Evolutionary conservation across 2,329 filamentous ascomycete genomes (phyloP).

Genomic region (Diaporthe sp.): DNA sequence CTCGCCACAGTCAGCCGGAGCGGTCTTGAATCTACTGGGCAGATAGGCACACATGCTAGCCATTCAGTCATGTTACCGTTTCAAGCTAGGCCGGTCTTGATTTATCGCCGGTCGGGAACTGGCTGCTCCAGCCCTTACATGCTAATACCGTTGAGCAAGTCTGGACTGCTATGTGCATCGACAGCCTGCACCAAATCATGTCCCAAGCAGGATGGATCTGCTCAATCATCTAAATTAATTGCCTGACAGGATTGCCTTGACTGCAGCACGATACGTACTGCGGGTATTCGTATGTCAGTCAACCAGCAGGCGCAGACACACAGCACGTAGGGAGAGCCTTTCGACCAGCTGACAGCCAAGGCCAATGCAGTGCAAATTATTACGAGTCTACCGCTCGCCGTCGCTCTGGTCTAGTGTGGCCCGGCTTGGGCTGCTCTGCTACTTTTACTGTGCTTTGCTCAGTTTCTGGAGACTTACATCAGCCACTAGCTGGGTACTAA

Average conservation of each 20-base stretch:
- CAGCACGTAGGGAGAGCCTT: background rate
- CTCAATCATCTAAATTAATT: background rate
- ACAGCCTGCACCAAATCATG: background rate
- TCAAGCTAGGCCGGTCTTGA: conserved; percentile 19
- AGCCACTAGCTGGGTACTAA: conserved; percentile 4
- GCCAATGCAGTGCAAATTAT: background rate
- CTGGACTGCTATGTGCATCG: background rate
- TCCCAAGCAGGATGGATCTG: background rate
- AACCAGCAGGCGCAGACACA: background rate
- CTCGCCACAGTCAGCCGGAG: background rate
- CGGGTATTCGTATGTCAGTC: background rate
- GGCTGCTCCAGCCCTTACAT: background rate
- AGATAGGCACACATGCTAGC: background rate
- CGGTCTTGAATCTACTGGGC: background rate
- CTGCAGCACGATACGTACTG: background rate
- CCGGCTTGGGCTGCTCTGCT: background rate
- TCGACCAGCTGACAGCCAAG: background rate
- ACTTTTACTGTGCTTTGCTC: background rate
- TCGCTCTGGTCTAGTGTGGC: background rate
- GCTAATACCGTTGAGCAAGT: background rate
- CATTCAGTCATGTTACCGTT: conserved; percentile 1
- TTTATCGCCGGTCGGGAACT: background rate
- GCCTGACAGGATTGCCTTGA: background rate
- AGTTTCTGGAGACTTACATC: conserved; percentile 4
- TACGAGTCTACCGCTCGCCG: background rate